Evolutionary conservation across 805 yeast genomes (phyloP).

Genomic region (Yamadazyma nakazawae): DNA sequence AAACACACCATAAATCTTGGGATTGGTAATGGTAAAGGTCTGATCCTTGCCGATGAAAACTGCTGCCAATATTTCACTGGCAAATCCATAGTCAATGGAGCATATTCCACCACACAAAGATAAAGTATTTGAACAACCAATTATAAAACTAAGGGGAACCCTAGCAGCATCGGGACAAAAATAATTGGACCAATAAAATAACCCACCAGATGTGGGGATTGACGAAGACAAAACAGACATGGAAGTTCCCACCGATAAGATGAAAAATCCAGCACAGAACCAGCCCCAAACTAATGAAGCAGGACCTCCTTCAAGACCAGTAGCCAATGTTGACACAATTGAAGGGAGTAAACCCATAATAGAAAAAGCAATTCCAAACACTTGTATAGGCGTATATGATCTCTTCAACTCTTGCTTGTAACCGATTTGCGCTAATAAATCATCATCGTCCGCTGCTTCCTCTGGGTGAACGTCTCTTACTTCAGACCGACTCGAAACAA

Average conservation of each 20-base stretch:
- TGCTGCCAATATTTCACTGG: slow-evolving; percentile 55
- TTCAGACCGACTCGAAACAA: slow-evolving; percentile 18
- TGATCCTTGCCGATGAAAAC: slow-evolving; percentile 56
- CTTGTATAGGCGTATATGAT: slow-evolving; percentile 57
- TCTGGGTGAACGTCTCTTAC: slow-evolving; percentile 19
- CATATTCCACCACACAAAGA: slow-evolving; percentile 67
- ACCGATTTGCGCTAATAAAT: slow-evolving; percentile 52
- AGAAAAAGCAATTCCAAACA: slow-evolving; percentile 68
- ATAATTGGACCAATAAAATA: slow-evolving; percentile 49
- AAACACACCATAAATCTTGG: slow-evolving; percentile 60
- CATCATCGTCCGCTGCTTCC: slow-evolving; percentile 17
- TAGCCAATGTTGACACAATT: slow-evolving; percentile 52
- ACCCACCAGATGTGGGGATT: slow-evolving; percentile 73
- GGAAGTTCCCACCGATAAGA: slow-evolving; percentile 55
- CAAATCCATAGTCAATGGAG: slow-evolving; percentile 68
- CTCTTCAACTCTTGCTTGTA: slow-evolving; percentile 67
- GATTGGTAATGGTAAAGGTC: slow-evolving; percentile 50
- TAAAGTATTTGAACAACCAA: slow-evolving; percentile 66
- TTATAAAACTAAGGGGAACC: slow-evolving; percentile 55
- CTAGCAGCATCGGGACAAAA: slow-evolving; percentile 56
- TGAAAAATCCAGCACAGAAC: slow-evolving; percentile 55
- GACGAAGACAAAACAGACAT: slow-evolving; percentile 68
- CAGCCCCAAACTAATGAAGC: slow-evolving; percentile 73
- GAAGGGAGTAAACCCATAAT: slow-evolving; percentile 72
- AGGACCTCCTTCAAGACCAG: slow-evolving; percentile 61